phyloP scores from a whole-genome alignment of 2,329 filamentous ascomycete species.

The Helminthosporium solani region DNA sequence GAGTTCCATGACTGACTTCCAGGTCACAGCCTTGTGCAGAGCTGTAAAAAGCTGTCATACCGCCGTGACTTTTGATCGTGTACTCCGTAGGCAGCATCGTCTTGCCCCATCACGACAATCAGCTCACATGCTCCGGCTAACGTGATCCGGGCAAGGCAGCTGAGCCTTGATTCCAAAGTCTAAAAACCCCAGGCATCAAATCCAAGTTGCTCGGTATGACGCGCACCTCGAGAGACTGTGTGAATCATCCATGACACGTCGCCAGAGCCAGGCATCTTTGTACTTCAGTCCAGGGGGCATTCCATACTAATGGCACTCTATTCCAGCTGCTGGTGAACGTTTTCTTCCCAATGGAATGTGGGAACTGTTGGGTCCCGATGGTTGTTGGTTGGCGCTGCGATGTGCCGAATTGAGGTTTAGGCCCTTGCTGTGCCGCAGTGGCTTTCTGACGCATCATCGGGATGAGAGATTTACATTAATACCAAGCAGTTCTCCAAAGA shows the following conservation, averaged over 20 bases:
- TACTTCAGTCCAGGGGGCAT: background rate
- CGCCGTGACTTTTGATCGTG: background rate
- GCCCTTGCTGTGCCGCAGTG: background rate
- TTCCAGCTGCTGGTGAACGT: background rate
- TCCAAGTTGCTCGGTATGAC: background rate
- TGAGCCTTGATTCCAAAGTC: background rate
- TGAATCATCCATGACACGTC: background rate
- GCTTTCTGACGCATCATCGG: no score
- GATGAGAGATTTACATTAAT: no score
- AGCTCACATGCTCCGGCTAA: background rate
- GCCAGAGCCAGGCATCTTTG: background rate
- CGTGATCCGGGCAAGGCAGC: background rate
- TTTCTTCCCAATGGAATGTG: no score
- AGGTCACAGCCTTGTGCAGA: background rate
- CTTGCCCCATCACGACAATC: background rate
- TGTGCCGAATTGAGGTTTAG: background rate
- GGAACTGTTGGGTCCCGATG: background rate
- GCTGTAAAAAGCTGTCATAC: background rate
- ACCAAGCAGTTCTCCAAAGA: background rate
- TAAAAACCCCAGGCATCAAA: background rate
- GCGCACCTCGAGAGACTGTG: background rate
- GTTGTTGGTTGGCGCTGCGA: background rate
- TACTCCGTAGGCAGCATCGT: background rate
- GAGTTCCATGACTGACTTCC: background rate
- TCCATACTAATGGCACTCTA: background rate